Percentiles rank a stretch among this genome's conserved stretches.
These are phyloP conservation scores for Scutellaria barbata DNA, from an alignment of 257 asterid genomes.

Conservation along the genomic window DNA sequence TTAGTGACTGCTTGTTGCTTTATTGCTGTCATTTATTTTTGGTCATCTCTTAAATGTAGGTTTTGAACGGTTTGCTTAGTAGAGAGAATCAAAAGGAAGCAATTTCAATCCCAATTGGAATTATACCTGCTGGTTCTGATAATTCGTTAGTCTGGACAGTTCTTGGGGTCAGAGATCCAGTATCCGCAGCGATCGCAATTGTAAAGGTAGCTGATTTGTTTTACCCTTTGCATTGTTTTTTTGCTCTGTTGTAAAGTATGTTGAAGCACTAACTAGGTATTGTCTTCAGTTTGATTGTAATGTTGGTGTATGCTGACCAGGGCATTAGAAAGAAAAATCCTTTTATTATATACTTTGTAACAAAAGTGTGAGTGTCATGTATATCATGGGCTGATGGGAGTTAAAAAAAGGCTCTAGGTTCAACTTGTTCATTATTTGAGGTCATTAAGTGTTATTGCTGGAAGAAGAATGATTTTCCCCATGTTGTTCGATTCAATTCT, in stretches of 20 bases:
- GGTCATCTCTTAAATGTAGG: conserved; percentile 55
- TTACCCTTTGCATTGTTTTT: conserved; percentile 13
- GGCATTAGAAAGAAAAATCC: conserved; percentile 15
- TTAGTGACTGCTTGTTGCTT: conserved; percentile 20
- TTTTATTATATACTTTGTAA: conserved; percentile 8
- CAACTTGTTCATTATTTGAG: conserved; percentile 17
- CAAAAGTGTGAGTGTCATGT: conserved; percentile 4
- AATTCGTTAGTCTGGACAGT: conserved; percentile 98
- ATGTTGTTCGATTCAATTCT: conserved; percentile 1
- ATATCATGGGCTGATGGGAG: neutral
- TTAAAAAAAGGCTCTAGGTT: conserved; percentile 15
- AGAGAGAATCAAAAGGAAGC: conserved; percentile 95
- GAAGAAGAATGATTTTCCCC: conserved; percentile 12
- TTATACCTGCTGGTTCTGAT: conserved; percentile 99
- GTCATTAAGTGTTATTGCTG: conserved; percentile 24
- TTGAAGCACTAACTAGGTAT: conserved; percentile 20
- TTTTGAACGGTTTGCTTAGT: conserved; percentile 91
- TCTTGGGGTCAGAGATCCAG: conserved; percentile 96
- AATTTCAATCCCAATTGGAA: conserved; percentile 93
- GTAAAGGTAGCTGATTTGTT: conserved; percentile 65
- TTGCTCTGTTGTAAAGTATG: conserved; percentile 22
- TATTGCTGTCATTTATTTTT: conserved; percentile 19
- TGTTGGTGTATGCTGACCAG: conserved; percentile 13
- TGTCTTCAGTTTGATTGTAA: conserved; percentile 15
- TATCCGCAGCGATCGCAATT: conserved; percentile 93